phyloP scores from a whole-genome alignment of 2,329 filamentous ascomycete genomes.

The Stachybotrys echinatus region DNA sequence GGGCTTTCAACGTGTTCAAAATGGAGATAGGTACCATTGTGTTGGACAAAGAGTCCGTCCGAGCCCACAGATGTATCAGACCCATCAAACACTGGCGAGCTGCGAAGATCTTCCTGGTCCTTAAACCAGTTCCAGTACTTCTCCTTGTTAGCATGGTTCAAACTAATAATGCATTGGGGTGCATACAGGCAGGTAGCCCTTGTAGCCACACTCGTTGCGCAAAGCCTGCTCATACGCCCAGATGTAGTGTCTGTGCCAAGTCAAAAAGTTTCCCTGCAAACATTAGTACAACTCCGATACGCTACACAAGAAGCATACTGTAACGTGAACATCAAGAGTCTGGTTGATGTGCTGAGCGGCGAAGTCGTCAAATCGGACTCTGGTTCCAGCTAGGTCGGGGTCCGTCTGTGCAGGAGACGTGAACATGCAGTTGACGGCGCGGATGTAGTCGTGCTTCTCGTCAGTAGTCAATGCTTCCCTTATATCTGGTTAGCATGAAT shows the following conservation, averaged over 20 bases:
- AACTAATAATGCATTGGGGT: background rate
- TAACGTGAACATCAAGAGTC: background rate
- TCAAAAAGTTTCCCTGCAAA: conserved; percentile 1
- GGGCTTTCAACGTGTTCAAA: background rate
- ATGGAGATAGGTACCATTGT: background rate
- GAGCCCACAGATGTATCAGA: conserved; percentile 1
- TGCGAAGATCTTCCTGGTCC: background rate
- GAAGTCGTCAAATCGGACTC: conserved; percentile 1
- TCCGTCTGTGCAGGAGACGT: background rate
- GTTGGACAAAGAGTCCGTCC: background rate
- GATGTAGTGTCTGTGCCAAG: conserved; percentile 3
- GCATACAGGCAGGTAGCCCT: background rate
- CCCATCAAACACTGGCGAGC: conserved; percentile 1
- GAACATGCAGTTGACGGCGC: conserved; percentile 1
- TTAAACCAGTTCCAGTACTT: conserved; percentile 2
- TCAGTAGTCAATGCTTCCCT: background rate
- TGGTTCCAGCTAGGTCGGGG: background rate
- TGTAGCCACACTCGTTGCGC: conserved; percentile 1
- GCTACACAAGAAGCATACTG: background rate
- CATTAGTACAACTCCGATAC: background rate
- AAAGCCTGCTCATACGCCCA: conserved; percentile 2
- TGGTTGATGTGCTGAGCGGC: conserved; percentile 2
- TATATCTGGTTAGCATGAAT: background rate
- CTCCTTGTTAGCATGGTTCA: background rate
- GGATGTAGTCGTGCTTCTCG: background rate